Evolutionary conservation across 371 early-diverging fungal genomes (phyloP), one percentile per base, ranked within the genome.

Genomic region (Mucor saturninus): DNA sequence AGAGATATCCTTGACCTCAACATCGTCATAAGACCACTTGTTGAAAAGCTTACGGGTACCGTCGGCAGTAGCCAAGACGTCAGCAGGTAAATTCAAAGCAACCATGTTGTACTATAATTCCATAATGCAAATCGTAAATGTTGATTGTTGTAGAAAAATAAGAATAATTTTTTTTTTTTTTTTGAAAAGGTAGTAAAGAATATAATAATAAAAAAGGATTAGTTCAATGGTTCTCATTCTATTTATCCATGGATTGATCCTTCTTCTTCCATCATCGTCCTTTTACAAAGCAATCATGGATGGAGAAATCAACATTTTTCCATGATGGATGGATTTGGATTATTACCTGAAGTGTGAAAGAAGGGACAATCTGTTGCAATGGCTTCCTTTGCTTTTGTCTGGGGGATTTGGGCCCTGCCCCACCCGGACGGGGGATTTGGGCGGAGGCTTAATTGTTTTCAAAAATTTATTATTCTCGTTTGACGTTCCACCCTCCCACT

Each of bases 11-110:
- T 95, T 95, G 82, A 94, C 88, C 82, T 95, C 94, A 74, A 97
- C 92, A 78, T 93, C 95, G 63, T 95, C 95, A 81, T 90, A 97
- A 76, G 91, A 87, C 95, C 95, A 95, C 88, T 94, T 95, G 89
- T 93, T 92, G 89, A 95, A 95, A 62, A 95, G 88, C 74, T 84
- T 89, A 71, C 85, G 83, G 66, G 86, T 75, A 74, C 82, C 85
- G 73, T 87, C 83, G 68, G 82, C 82, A 76, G 80, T 82, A 65
- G 78, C 78, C 64, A 70, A 61, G 73, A 86, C 78, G 77, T 83
- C 86, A 69, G 87, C 84, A 75, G 86, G 88, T 79, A 87, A 80
- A 73, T 79, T 79, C 71, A 83, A 74, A 76, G 85, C 76, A 82
- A 80, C 83, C 86, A 86, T 86, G 71, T 35, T 35, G 35, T 35